Evolutionary conservation across 1,139 yeast genomes (phyloP).

Genomic region (Candida tunisiensis): DNA sequence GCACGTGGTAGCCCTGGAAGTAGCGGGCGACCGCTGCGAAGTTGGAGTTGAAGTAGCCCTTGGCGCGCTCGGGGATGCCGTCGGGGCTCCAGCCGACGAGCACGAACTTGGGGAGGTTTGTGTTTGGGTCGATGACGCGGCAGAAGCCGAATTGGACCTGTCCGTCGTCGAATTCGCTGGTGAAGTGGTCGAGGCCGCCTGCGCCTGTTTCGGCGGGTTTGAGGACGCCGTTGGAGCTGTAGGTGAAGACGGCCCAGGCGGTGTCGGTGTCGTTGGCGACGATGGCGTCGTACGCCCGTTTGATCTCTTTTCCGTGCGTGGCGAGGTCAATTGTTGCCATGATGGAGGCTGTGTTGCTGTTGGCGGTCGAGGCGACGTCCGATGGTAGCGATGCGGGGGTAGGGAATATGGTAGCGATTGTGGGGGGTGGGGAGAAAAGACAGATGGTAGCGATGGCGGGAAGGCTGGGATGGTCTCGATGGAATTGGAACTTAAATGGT

Average conservation of each 20-base stretch:
- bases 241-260: slow-evolving; percentile 27
- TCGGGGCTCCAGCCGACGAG: slow-evolving; percentile 70
- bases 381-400: too few relatives aligned
- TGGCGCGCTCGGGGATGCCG: slow-evolving; percentile 27
- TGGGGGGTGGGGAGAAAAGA: too few relatives aligned
- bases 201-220: slow-evolving; percentile 15
- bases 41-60: slow-evolving; percentile 27
- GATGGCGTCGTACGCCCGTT: slow-evolving; percentile 22
- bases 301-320: slow-evolving; percentile 21
- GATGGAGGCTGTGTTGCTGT: slow-evolving; percentile 2
- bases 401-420: too few relatives aligned
- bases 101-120: slow-evolving; percentile 72
- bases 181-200: slow-evolving; percentile 61
- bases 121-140: slow-evolving; percentile 72
- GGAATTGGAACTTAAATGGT: too few relatives aligned
- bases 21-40: slow-evolving; percentile 22
- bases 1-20: slow-evolving; percentile 71
- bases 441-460: too few relatives aligned
- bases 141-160: slow-evolving; percentile 84
- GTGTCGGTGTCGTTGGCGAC: slow-evolving; percentile 23
- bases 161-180: slow-evolving; percentile 71
- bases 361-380: too few relatives aligned
- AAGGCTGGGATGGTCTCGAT: too few relatives aligned
- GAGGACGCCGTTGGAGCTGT: slow-evolving; percentile 18
- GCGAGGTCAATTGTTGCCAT: slow-evolving; percentile 20